These are phyloP conservation scores for Magnaporthiopsis rhizophila DNA, from an alignment of 2,329 filamentous ascomycete species.

Conservation along the genomic window DNA sequence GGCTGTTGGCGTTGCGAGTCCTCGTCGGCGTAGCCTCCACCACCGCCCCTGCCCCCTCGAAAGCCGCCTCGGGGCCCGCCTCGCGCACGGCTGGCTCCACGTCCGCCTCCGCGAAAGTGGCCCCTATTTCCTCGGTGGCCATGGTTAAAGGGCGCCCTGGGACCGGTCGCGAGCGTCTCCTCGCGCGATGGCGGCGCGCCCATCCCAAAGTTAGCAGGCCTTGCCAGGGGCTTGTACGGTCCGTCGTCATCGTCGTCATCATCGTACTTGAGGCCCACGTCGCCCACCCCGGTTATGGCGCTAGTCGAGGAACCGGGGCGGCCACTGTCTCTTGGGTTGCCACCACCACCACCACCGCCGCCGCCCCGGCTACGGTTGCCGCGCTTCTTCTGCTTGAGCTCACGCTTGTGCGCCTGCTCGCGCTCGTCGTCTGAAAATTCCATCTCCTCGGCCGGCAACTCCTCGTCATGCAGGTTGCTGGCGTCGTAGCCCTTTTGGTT, in stretches of 20 bases:
- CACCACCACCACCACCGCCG: constrained; percentile 10
- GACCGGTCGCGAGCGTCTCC: constrained; percentile 12
- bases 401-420: constrained; percentile 72
- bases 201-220: constrained; percentile 56
- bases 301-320: constrained; percentile 11
- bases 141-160: constrained; percentile 26
- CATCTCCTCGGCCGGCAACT: constrained; percentile 74
- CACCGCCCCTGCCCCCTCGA: constrained; percentile 24
- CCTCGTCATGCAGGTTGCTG: constrained; percentile 91
- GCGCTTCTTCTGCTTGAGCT: constrained; percentile 57
- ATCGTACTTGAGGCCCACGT: constrained; percentile 54
- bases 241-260: constrained; percentile 61
- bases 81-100: constrained; percentile 25
- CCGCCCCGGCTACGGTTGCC: constrained; percentile 20
- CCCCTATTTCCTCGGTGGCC: constrained; percentile 34
- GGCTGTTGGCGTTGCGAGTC: constrained; percentile 2
- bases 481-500: constrained; percentile 83
- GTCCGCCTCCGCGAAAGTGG: constrained; percentile 38
- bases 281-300: constrained; percentile 18
- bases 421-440: constrained; percentile 97
- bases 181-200: constrained; percentile 37
- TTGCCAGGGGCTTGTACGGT: constrained; percentile 62
- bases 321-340: neutral
- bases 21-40: constrained; percentile 21
- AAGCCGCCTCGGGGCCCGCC: constrained; percentile 23